Base-by-base conservation (phyloP, 2,329 filamentous ascomycete genomes). In the Nannizzia gypsea region DNA sequence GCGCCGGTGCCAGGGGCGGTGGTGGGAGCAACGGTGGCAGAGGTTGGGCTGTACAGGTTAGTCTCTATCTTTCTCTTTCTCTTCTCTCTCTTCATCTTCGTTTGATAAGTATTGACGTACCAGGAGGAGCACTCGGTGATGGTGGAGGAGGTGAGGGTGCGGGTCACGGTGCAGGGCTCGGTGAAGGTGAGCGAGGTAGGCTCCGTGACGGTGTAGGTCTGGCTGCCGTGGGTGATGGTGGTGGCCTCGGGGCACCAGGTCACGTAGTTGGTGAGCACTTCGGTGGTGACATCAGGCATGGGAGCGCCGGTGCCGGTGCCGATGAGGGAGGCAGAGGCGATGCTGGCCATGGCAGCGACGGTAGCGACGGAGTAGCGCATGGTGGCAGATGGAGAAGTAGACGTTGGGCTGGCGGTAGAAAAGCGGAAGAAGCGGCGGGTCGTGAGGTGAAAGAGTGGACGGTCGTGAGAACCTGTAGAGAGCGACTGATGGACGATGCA, bases 171-270 rank as follows among this genome's bases (percentile, higher is more conserved):
- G 84, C 84, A 87, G 67, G 84, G 82, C 80, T 86, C 78, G 68
- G 83, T 83, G 79, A 88, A 82, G 77, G 85, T 88, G 73, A 87
- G 74, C 72, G 83, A 85, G 72, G 83, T 85, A 71, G 85, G 75
- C 81, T 80, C 77, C 65, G 84, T 84, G 75, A 89, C 78, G 67
- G 81, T 86, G 80, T 87, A 88, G 75, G 85, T 88, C 72, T 80
- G 78, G 74, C 74, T 77, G 71, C 80, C 81, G 76, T 86, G 78
- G 69, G 80, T 81, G 74, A 89, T 74, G 67, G 77, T 73, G 67
- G 86, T 89, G 65, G 86, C 73, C 66, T 70, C 78, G 22, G 87
- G 85, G 83, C 87, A 90, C 83, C 80, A 88, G 71, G 86, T 90
- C 75, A 81, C 84, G 78, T 82, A 82, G 61, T 77, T 74, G 61